Percentiles rank a stretch among this genome's conserved stretches.
Evolutionary conservation across 75 land plant genomes (phyloP).

Genomic region (Ceratopteris richardii): DNA sequence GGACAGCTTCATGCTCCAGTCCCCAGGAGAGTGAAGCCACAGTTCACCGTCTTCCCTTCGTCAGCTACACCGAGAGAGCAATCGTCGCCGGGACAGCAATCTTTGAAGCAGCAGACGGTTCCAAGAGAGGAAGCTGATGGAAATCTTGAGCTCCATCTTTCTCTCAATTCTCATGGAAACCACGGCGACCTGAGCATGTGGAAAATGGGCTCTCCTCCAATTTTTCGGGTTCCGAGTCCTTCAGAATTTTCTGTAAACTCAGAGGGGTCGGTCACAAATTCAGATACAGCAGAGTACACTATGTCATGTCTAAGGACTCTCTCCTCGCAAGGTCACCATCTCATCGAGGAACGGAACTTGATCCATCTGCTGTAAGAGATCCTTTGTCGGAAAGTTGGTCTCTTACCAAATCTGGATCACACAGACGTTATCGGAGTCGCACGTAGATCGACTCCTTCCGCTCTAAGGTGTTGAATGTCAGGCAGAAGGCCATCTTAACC

Average conservation of each 20-base stretch:
- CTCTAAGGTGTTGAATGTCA: no score
- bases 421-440: no score
- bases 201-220: not conserved
- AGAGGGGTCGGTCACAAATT: conserved; percentile 22
- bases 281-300: conserved; percentile 4
- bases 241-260: conserved; percentile 14
- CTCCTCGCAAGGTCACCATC: not conserved
- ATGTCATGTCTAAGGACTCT: not conserved
- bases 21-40: not conserved
- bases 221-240: conserved; percentile 1
- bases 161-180: not conserved
- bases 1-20: conserved; percentile 3
- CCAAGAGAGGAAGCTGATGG: not conserved
- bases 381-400: no score
- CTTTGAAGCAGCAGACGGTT: not conserved
- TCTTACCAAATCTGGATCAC: no score
- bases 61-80: not conserved
- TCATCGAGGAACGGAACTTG: no score
- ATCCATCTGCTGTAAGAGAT: no score
- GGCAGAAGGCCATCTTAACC: no score
- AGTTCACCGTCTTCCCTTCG: not conserved
- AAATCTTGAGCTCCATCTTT: not conserved
- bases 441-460: no score
- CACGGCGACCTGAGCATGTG: not conserved
- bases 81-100: not conserved